Percentiles rank a stretch among this genome's conserved stretches.
phyloP scores from a whole-genome alignment of 2,329 filamentous ascomycete species.

The Diaporthe ampelina region DNA sequence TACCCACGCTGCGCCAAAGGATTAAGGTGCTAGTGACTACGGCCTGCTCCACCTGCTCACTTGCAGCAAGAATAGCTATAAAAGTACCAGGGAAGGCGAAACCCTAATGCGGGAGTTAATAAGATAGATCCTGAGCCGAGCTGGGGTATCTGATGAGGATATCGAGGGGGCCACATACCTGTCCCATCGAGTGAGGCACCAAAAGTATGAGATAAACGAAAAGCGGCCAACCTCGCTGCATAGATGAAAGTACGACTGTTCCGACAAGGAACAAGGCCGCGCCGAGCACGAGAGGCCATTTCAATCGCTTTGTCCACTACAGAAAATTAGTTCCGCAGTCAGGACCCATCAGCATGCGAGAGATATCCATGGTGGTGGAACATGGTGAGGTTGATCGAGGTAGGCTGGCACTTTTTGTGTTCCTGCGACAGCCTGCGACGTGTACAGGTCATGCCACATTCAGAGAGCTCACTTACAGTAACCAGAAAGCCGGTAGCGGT shows the following conservation, averaged over 20 bases:
- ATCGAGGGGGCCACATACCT: constrained; percentile 44
- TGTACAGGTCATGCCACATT: not conserved
- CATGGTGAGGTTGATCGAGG: not conserved
- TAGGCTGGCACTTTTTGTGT: not conserved
- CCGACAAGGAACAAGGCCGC: constrained; percentile 63
- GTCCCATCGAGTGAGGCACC: constrained; percentile 68
- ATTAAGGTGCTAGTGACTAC: constrained; percentile 79
- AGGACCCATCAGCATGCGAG: not conserved
- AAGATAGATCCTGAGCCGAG: no score
- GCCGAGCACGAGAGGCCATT: constrained; percentile 70
- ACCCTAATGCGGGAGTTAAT: constrained; percentile 53
- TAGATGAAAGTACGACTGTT: constrained; percentile 61
- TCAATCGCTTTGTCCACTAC: constrained; percentile 67
- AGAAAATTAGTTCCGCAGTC: not conserved
- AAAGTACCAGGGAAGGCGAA: constrained; percentile 76
- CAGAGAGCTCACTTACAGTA: constrained; percentile 48
- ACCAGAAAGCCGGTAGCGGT: constrained; percentile 74
- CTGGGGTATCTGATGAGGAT: not conserved
- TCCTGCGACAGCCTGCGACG: not conserved
- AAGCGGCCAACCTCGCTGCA: constrained; percentile 66
- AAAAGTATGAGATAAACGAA: constrained; percentile 69
- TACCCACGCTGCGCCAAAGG: constrained; percentile 78
- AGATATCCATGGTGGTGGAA: no score
- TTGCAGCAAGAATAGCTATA: constrained; percentile 73
- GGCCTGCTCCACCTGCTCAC: constrained; percentile 73